Conservation (phyloP, 2,329 filamentous ascomycete genomes). For the Aspergillus brunneoviolaceus region DNA sequence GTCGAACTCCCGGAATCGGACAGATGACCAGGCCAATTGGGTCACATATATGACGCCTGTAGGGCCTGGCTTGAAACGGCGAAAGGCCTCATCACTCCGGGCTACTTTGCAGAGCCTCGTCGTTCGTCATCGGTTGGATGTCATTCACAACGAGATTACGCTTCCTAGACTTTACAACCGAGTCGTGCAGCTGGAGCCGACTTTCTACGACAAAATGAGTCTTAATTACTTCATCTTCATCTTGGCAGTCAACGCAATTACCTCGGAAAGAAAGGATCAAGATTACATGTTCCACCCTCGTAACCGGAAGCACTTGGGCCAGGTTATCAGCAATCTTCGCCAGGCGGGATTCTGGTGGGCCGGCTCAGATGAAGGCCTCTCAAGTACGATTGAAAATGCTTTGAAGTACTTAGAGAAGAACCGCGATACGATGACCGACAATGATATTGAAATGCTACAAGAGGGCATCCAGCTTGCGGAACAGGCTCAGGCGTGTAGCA, state of each 20-base stretch:
- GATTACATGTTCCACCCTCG: constrained; percentile 87
- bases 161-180: constrained; percentile 73
- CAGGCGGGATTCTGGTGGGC: constrained; percentile 86
- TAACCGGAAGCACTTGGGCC: constrained; percentile 65
- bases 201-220: constrained; percentile 78
- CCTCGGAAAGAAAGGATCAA: constrained; percentile 76
- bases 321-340: constrained; percentile 73
- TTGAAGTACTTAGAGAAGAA: constrained; percentile 65
- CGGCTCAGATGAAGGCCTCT: constrained; percentile 68
- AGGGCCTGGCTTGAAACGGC: constrained; percentile 53
- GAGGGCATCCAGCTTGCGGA: constrained; percentile 67
- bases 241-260: constrained; percentile 81
- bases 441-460: constrained; percentile 62
- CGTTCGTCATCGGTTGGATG: constrained; percentile 72
- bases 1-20: constrained; percentile 60
- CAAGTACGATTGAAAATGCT: constrained; percentile 64
- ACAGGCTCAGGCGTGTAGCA: constrained; percentile 56
- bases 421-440: constrained; percentile 56
- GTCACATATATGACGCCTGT: constrained; percentile 67
- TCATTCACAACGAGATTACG: constrained; percentile 62
- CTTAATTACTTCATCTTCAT: constrained; percentile 83
- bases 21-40: constrained; percentile 67
- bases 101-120: constrained; percentile 75
- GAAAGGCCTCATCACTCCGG: constrained; percentile 53
- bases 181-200: constrained; percentile 73